These are phyloP conservation scores for Alopecurus myosuroides DNA, from an alignment of 176 grass and related monocot genomes.

Conservation along the genomic window DNA sequence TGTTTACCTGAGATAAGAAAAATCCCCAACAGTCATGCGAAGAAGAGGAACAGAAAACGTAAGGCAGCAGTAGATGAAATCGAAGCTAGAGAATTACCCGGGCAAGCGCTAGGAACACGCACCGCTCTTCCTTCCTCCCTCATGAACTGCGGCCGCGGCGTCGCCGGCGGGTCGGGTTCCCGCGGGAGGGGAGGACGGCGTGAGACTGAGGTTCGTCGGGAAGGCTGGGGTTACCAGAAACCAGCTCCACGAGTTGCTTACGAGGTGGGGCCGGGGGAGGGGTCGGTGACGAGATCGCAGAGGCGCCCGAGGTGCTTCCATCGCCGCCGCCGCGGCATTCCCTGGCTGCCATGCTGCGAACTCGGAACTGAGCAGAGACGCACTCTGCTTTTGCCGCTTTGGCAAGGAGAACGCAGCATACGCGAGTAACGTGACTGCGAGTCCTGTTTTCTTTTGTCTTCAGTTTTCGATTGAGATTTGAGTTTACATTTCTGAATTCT, in stretches of 20 bases:
- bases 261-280: slow-evolving; percentile 45
- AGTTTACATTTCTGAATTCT: too few relatives aligned
- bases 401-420: too few relatives aligned
- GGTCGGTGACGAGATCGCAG: slow-evolving; percentile 52
- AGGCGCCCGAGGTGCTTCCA: slow-evolving; percentile 33
- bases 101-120: slow-evolving; percentile 49
- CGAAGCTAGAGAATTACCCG: slow-evolving; percentile 22
- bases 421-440: too few relatives aligned
- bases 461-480: too few relatives aligned
- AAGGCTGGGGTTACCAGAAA: neutral
- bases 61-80: neutral
- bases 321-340: slow-evolving; percentile 12
- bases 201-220: slow-evolving; percentile 1
- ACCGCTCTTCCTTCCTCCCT: slow-evolving; percentile 60
- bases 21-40: neutral
- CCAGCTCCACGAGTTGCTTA: neutral
- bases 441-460: too few relatives aligned
- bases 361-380: neutral
- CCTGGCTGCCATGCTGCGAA: neutral
- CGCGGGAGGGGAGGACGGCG: slow-evolving; percentile 1
- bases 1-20: slow-evolving; percentile 37
- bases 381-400: too few relatives aligned
- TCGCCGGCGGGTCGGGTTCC: slow-evolving; percentile 25
- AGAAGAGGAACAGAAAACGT: neutral
- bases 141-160: neutral